A percentile compares a stretch with the other conserved stretches of the same genome.
Evolutionary conservation across 192 early-diverging fungal species (phyloP).

Genomic region (Coemansia pectinata): DNA sequence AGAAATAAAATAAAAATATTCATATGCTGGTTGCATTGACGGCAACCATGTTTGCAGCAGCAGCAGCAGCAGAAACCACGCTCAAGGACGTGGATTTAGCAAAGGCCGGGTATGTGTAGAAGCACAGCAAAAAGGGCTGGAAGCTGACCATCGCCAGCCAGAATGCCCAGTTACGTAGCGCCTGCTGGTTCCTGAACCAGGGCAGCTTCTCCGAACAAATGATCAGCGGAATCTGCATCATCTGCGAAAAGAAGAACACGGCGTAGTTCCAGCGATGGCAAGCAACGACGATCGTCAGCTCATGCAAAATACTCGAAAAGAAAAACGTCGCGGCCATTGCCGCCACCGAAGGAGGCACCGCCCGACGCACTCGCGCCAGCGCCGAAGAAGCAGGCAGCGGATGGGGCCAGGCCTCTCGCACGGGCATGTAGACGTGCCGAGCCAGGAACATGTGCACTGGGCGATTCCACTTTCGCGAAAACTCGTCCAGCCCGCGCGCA

Average conservation of each 20-base stretch:
- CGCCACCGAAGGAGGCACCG: conserved; percentile 33
- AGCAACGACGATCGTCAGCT: conserved; percentile 42
- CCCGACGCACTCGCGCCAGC: conserved; percentile 7
- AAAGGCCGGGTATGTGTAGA: conserved; percentile 60
- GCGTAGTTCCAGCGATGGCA: conserved; percentile 50
- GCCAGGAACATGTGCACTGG: conserved; percentile 92
- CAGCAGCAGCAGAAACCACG: not conserved
- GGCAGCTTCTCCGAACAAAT: conserved; percentile 59
- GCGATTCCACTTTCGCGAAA: conserved; percentile 96
- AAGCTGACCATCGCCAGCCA: conserved; percentile 91
- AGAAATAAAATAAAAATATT: not conserved
- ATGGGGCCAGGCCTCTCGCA: conserved; percentile 59
- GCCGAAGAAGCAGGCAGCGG: not conserved
- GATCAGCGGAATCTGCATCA: conserved; percentile 86
- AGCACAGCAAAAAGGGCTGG: conserved; percentile 76
- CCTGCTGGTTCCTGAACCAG: conserved; percentile 60
- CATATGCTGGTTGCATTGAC: not conserved
- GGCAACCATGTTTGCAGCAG: not conserved
- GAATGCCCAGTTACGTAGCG: conserved; percentile 81
- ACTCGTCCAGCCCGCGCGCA: conserved; percentile 83
- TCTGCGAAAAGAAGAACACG: conserved; percentile 53
- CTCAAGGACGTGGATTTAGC: conserved; percentile 1
- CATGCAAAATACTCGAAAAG: conserved; percentile 52
- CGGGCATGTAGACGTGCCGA: conserved; percentile 86
- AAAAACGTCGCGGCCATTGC: conserved; percentile 55